These are phyloP conservation scores for Kluyveromyces siamensis DNA, from an alignment of 805 yeast species.

Conservation along the genomic window DNA sequence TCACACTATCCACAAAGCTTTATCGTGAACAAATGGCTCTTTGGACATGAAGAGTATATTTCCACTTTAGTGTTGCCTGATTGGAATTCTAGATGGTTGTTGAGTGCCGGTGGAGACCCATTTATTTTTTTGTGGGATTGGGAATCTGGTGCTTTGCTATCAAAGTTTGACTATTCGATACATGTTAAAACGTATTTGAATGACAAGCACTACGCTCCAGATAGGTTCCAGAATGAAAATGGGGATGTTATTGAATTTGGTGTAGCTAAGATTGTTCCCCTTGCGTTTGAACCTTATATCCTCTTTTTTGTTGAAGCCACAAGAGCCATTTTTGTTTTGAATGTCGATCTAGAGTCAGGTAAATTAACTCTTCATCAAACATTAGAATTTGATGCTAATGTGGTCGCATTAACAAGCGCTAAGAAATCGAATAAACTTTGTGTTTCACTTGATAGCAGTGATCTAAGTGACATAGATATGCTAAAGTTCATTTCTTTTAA, in stretches of 20 bases:
- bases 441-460: slow-evolving; percentile 28
- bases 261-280: slow-evolving; percentile 37
- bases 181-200: slow-evolving; percentile 36
- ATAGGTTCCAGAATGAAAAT: slow-evolving; percentile 48
- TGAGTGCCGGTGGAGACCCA: slow-evolving; percentile 91
- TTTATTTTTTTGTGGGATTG: slow-evolving; percentile 73
- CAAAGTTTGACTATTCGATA: slow-evolving; percentile 40
- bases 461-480: slow-evolving; percentile 9
- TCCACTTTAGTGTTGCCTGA: slow-evolving; percentile 52
- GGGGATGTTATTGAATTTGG: slow-evolving; percentile 41
- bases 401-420: slow-evolving; percentile 27
- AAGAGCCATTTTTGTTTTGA: slow-evolving; percentile 30
- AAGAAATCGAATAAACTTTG: slow-evolving; percentile 26
- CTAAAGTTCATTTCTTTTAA: slow-evolving; percentile 17
- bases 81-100: slow-evolving; percentile 41
- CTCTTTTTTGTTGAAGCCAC: slow-evolving; percentile 47
- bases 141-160: slow-evolving; percentile 43
- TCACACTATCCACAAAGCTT: slow-evolving; percentile 71
- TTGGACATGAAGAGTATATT: slow-evolving; percentile 81
- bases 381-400: slow-evolving; percentile 23
- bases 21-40: slow-evolving; percentile 72
- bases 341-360: slow-evolving; percentile 15
- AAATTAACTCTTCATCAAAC: slow-evolving; percentile 18
- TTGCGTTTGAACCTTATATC: slow-evolving; percentile 24
- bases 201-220: slow-evolving; percentile 54